Evolutionary conservation across 345 rosid species (phyloP).

Genomic region (Brassica carinata): DNA sequence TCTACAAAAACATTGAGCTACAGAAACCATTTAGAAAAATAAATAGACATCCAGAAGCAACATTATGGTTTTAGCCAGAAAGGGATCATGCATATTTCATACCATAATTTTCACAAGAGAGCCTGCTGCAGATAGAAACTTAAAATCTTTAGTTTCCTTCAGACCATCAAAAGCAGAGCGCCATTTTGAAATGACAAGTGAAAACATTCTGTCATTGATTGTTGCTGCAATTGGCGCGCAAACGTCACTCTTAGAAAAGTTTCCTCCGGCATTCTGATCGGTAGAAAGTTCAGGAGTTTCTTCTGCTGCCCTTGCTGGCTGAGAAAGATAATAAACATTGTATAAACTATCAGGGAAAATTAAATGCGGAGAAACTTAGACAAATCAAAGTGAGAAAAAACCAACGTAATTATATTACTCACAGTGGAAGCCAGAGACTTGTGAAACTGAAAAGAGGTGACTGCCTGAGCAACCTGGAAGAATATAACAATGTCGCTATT

Average conservation of each 20-base stretch:
- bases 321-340: slow-evolving; percentile 15
- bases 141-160: slow-evolving; percentile 80
- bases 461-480: slow-evolving; percentile 83
- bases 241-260: slow-evolving; percentile 62
- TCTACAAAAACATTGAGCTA: slow-evolving; percentile 6
- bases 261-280: slow-evolving; percentile 45
- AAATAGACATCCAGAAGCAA: background rate
- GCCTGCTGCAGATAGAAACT: slow-evolving; percentile 76
- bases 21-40: slow-evolving; percentile 11
- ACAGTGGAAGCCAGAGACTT: slow-evolving; percentile 64
- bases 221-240: slow-evolving; percentile 96
- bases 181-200: slow-evolving; percentile 82
- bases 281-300: slow-evolving; percentile 42
- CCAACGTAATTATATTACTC: slow-evolving; percentile 38
- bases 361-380: background rate
- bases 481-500: slow-evolving; percentile 66
- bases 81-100: slow-evolving; percentile 16
- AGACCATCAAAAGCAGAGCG: slow-evolving; percentile 74
- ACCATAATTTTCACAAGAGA: slow-evolving; percentile 89
- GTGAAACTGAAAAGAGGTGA: slow-evolving; percentile 76
- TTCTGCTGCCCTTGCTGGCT: slow-evolving; percentile 51
- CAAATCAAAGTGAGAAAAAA: background rate
- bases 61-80: slow-evolving; percentile 1
- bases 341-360: background rate
- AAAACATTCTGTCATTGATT: slow-evolving; percentile 88